phyloP scores from a whole-genome alignment of 371 early-diverging fungal genomes.

The Cokeromyces recurvatus region DNA sequence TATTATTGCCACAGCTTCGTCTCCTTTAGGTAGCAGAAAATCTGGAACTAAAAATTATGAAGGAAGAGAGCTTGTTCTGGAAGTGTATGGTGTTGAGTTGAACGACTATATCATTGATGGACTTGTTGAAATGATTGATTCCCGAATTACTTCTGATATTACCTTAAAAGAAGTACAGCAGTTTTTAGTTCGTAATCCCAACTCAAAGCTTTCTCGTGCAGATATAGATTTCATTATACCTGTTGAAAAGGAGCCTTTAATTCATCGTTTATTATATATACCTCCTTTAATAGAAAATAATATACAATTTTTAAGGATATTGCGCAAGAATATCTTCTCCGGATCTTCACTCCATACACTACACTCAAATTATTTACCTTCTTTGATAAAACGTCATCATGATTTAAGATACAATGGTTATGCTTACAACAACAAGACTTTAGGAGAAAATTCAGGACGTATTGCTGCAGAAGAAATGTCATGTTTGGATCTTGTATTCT shows the following conservation, averaged over 20 bases:
- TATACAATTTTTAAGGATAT: constrained; percentile 56
- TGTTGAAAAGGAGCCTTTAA: constrained; percentile 37
- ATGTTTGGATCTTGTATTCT: constrained; percentile 29
- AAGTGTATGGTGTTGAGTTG: constrained; percentile 74
- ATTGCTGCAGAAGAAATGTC: constrained; percentile 11
- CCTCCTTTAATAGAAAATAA: constrained; percentile 54
- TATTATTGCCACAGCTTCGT: constrained; percentile 5
- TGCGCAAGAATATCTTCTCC: constrained; percentile 61
- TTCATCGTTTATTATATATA: constrained; percentile 38
- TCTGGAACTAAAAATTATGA: constrained; percentile 20
- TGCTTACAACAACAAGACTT: background rate
- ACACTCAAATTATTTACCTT: constrained; percentile 51
- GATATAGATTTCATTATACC: constrained; percentile 70
- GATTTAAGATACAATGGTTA: constrained; percentile 33
- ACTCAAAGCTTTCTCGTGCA: constrained; percentile 58
- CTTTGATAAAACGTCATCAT: constrained; percentile 47
- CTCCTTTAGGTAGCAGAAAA: constrained; percentile 8
- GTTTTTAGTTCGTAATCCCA: constrained; percentile 68
- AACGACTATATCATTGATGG: constrained; percentile 64
- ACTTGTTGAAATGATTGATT: constrained; percentile 63
- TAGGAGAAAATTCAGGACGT: background rate
- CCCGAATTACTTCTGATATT: constrained; percentile 53
- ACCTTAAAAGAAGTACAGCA: constrained; percentile 66
- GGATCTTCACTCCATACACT: constrained; percentile 40
- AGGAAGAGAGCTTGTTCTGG: constrained; percentile 57